These are phyloP conservation scores for Mycena polygramma DNA, from an alignment of 768 basidiomycete species.

Conservation along the genomic window DNA sequence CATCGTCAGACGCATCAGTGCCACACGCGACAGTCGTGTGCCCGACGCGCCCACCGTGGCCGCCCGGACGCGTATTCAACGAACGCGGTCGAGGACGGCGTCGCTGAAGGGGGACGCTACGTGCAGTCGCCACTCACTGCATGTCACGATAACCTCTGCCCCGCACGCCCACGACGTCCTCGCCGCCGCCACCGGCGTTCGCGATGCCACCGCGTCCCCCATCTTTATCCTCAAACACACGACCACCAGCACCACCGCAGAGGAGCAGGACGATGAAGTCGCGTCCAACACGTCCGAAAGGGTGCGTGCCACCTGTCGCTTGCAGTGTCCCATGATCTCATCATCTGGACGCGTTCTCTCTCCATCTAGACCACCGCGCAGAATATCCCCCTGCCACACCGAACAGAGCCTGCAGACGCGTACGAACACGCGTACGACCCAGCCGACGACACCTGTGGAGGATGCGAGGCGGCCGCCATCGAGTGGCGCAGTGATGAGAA, in stretches of 20 bases:
- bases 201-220: background rate
- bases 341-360: constrained; percentile 14
- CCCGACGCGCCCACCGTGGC: constrained; percentile 9
- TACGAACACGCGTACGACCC: constrained; percentile 19
- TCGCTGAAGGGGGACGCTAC: constrained; percentile 28
- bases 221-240: constrained; percentile 29
- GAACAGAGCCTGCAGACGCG: background rate
- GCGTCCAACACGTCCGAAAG: background rate
- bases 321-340: background rate
- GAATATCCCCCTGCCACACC: background rate
- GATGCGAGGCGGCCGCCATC: background rate
- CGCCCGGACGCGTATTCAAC: constrained; percentile 25
- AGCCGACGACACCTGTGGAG: background rate
- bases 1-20: constrained; percentile 1
- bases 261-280: background rate
- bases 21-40: constrained; percentile 17
- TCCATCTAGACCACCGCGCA: constrained; percentile 5
- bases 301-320: constrained; percentile 15
- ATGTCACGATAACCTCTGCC: constrained; percentile 17
- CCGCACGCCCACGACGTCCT: constrained; percentile 20
- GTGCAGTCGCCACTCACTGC: constrained; percentile 7
- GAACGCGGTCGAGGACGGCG: constrained; percentile 12
- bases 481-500: constrained; percentile 15
- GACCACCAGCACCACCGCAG: constrained; percentile 7
- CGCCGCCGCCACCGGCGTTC: constrained; percentile 21